phyloP scores from a whole-genome alignment of 2,329 filamentous ascomycete species.

The Neocucurbitaria cava region DNA sequence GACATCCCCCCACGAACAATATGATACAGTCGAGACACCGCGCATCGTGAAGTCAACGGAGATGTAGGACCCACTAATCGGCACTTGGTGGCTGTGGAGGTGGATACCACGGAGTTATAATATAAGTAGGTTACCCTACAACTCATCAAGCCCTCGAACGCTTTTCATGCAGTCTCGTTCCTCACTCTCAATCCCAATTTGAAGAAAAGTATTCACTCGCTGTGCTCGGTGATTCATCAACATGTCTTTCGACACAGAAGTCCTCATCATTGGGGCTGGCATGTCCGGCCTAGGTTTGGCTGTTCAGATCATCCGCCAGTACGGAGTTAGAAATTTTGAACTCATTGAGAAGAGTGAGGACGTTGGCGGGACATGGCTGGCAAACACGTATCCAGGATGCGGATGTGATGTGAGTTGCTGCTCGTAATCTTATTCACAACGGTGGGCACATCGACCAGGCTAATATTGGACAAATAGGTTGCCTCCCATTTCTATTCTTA shows the following conservation, averaged over 20 bases:
- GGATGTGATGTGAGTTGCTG: conserved; percentile 41
- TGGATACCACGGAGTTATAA: background rate
- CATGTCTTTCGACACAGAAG: conserved; percentile 53
- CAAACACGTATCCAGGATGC: conserved; percentile 44
- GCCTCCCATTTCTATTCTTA: conserved; percentile 66
- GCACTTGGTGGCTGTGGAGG: background rate
- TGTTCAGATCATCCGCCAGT: conserved; percentile 53
- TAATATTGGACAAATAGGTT: conserved; percentile 21
- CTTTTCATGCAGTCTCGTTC: background rate
- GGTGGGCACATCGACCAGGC: no score
- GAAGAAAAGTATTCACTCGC: background rate
- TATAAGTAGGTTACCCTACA: conserved; percentile 11
- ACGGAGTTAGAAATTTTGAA: conserved; percentile 49
- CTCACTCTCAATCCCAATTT: background rate
- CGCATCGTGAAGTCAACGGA: background rate
- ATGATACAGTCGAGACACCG: conserved; percentile 7
- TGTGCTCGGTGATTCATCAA: background rate
- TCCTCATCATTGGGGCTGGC: conserved; percentile 60
- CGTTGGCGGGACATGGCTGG: conserved; percentile 45
- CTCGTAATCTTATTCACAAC: background rate
- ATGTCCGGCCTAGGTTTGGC: conserved; percentile 57
- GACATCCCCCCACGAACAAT: conserved; percentile 1
- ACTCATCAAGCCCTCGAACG: background rate
- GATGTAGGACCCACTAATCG: background rate
- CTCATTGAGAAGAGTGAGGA: conserved; percentile 54